Evolutionary conservation across 2,329 filamentous ascomycete species (phyloP).

Genomic region (Sporothrix humicola): DNA sequence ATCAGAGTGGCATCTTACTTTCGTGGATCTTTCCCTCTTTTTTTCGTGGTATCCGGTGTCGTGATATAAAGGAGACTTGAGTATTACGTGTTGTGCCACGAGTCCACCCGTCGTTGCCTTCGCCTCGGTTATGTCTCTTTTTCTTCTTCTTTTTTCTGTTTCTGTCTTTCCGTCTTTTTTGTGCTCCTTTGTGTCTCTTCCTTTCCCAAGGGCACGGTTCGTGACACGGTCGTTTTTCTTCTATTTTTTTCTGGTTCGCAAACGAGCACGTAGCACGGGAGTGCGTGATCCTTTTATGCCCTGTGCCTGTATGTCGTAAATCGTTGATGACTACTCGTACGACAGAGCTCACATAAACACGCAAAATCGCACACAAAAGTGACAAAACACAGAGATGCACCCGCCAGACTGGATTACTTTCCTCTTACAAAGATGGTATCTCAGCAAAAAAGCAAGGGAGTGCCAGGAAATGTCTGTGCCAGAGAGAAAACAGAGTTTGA

Average conservation of each 20-base stretch:
- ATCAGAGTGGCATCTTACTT: not conserved
- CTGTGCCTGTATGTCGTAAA: no score
- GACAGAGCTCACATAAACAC: no score
- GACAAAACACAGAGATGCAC: not conserved
- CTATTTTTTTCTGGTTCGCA: not conserved
- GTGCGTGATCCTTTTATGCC: not conserved
- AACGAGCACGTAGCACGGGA: not conserved
- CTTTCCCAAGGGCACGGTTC: not conserved
- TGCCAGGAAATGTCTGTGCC: not conserved
- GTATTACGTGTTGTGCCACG: conserved; percentile 9
- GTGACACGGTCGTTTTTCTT: not conserved
- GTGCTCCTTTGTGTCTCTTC: not conserved
- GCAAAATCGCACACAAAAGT: no score
- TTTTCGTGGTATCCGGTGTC: not conserved
- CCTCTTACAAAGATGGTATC: not conserved
- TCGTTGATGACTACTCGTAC: no score
- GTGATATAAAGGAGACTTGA: not conserved
- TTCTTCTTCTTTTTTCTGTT: not conserved
- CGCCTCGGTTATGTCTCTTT: not conserved
- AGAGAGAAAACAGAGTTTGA: not conserved
- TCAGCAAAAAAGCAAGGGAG: not conserved
- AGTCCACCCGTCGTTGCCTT: not conserved
- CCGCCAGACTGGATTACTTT: conserved; percentile 11
- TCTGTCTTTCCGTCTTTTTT: not conserved
- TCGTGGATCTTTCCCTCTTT: not conserved